Conservation (phyloP, 2,329 filamentous ascomycete species). For the Ceratocystis eucalypticola region DNA sequence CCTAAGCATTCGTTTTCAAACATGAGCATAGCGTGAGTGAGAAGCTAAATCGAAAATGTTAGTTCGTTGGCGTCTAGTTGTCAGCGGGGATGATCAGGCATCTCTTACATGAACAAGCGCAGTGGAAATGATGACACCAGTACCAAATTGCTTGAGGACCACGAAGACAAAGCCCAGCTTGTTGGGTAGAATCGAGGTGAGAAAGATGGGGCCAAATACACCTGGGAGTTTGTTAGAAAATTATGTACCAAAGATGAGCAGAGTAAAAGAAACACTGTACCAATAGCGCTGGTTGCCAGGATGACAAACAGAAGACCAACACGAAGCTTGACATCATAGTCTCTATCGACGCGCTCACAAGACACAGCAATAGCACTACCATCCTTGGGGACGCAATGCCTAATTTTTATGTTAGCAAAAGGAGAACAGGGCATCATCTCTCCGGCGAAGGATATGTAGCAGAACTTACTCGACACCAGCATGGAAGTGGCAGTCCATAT, state of each 20-base stretch:
- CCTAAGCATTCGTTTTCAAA: constrained; percentile 58
- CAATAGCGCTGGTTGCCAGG: constrained; percentile 52
- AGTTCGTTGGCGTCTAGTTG: not conserved
- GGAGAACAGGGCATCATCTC: not conserved
- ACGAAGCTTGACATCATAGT: constrained; percentile 56
- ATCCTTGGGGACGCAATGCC: constrained; percentile 42
- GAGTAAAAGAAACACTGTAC: constrained; percentile 25
- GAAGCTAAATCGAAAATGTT: constrained; percentile 38
- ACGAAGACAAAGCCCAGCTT: constrained; percentile 41
- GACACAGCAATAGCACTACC: constrained; percentile 25
- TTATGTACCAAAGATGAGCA: not conserved
- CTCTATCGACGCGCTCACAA: constrained; percentile 35
- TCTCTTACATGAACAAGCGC: constrained; percentile 51
- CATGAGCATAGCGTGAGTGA: constrained; percentile 60
- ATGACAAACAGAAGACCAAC: constrained; percentile 62
- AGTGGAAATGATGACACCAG: constrained; percentile 58
- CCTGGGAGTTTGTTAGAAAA: constrained; percentile 24
- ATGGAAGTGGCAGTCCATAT: constrained; percentile 54
- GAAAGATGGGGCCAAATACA: constrained; percentile 53
- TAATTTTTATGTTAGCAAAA: constrained; percentile 21
- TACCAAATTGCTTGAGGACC: constrained; percentile 59
- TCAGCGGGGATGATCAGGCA: not conserved
- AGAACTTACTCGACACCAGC: constrained; percentile 56
- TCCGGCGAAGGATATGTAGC: too few relatives aligned
- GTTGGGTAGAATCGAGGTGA: constrained; percentile 43